These are phyloP conservation scores for Pythium monospermum DNA, from an alignment of 352 stramenopile genomes.

Conservation along the genomic window DNA sequence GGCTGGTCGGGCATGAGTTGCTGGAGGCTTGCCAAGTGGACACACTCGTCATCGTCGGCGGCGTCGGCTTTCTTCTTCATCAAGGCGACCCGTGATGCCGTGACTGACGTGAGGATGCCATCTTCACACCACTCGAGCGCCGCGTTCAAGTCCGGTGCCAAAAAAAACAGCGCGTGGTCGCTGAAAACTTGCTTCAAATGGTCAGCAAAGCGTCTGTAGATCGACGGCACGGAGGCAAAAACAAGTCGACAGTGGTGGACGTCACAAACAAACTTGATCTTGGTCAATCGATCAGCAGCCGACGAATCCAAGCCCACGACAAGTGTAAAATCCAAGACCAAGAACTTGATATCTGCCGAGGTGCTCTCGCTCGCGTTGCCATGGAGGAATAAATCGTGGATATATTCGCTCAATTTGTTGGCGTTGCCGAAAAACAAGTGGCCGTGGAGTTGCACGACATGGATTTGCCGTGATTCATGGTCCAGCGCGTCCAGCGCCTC, in stretches of 20 bases:
- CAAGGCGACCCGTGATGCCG: slow-evolving; percentile 6
- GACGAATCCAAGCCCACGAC: slow-evolving; percentile 90
- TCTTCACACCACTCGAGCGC: slow-evolving; percentile 74
- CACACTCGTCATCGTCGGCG: slow-evolving; percentile 44
- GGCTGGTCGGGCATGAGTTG: slow-evolving; percentile 67
- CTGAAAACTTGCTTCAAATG: slow-evolving; percentile 54
- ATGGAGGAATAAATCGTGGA: slow-evolving; percentile 65
- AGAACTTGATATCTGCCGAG: slow-evolving; percentile 47
- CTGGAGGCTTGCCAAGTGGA: slow-evolving; percentile 49
- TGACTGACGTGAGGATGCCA: slow-evolving; percentile 42
- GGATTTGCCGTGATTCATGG: slow-evolving; percentile 73
- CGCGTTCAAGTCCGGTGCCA: slow-evolving; percentile 56
- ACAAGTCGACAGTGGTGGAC: slow-evolving; percentile 59
- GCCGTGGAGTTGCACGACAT: slow-evolving; percentile 72
- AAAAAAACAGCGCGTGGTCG: slow-evolving; percentile 42
- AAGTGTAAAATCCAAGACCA: slow-evolving; percentile 91
- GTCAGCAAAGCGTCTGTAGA: slow-evolving; percentile 56
- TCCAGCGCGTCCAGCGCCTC: slow-evolving; percentile 79
- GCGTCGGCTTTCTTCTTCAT: slow-evolving; percentile 15
- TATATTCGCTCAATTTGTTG: slow-evolving; percentile 84
- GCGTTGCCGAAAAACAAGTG: slow-evolving; percentile 91
- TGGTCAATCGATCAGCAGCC: slow-evolving; percentile 65
- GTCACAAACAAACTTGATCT: slow-evolving; percentile 77
- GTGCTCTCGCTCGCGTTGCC: not conserved
- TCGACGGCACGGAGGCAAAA: slow-evolving; percentile 57